phyloP scores from a whole-genome alignment of 2,329 filamentous ascomycete species.

The Diaporthe ilicicola region DNA sequence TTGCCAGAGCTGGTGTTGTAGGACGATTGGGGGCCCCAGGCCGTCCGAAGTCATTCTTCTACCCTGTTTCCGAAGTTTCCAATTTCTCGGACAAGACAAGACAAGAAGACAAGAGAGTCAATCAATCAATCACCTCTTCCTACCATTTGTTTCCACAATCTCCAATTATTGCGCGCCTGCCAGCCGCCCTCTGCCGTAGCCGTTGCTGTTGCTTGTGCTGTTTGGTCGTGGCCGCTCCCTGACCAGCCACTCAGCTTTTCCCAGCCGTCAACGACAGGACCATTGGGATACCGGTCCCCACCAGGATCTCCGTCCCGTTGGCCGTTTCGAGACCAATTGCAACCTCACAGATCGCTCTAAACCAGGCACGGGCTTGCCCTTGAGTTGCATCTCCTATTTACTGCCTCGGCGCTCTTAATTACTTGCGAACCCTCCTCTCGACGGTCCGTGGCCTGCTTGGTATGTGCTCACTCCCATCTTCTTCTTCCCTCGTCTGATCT shows the following conservation, averaged over 20 bases:
- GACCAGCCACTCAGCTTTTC: conserved; percentile 23
- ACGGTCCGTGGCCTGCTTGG: background rate
- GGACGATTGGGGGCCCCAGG: conserved; percentile 5
- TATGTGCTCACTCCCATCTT: background rate
- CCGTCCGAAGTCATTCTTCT: conserved; percentile 6
- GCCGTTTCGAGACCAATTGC: conserved; percentile 20
- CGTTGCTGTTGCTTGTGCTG: background rate
- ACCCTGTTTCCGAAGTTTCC: conserved; percentile 17
- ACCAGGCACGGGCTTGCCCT: conserved; percentile 9
- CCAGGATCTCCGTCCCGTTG: conserved; percentile 7
- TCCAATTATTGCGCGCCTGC: background rate
- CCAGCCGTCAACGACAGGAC: background rate
- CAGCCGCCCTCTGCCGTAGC: background rate
- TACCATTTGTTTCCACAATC: background rate
- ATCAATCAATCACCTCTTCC: background rate
- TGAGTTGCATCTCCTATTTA: conserved; percentile 12
- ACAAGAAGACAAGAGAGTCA: background rate
- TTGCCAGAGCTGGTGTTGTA: conserved; percentile 6
- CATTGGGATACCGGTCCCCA: conserved; percentile 12
- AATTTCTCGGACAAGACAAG: conserved; percentile 6
- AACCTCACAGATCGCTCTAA: conserved; percentile 19
- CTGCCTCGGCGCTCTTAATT: conserved; percentile 8
- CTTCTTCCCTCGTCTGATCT: background rate
- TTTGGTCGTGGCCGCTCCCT: background rate
- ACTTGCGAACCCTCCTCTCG: background rate